Evolutionary conservation across 179 eudicot species (phyloP), one percentile per base, ranked within the genome.

Genomic region (Corrigiola litoralis): DNA sequence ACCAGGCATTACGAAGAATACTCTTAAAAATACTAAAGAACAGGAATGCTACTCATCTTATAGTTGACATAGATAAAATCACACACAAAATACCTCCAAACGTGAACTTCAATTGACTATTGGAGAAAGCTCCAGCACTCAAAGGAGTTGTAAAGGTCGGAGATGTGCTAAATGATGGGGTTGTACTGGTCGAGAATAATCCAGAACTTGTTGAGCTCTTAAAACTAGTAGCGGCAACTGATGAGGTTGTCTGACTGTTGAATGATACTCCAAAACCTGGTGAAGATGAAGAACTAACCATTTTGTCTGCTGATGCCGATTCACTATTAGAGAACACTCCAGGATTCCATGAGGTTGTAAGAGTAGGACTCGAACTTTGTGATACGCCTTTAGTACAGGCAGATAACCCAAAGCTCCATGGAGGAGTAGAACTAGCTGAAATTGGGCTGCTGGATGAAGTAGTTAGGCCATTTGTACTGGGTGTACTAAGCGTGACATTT

Each of bases 11-110:
- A 9, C 37, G 14, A 21, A 31, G 11, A 48, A 16, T 25, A 50
- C 33, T 18, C 40, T 53, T 58, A 42, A 27, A 58, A 23, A 10
- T n/a, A 32, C 20, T 21, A 7, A 23, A 40, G 7, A 48, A 38
- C 10, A 31, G 16, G 13, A 60, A 48, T 5, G 25, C 12, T 18
- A 37, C 1, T 29, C 18, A 58, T n/a, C 16, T 16, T 32, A 27
- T 6, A 24, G 48, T 42, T 55, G 36, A 56, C 57, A n/a, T 48
- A 28, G 16, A 16, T 5, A n/a, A 42, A 41, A 38, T 38, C 54
- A 38, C 50, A 59, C 51, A 25, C 10, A 47, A n/a, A 60, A 42
- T 45, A 82, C 88, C 74, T 81, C 96, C 98, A 72, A 85, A 85
- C 44, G 77, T 47, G 68, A 87, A 84, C 20, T 85, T 66, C 17